phyloP scores from a whole-genome alignment of 768 basidiomycete genomes.

The Lanmaoa pseudosensibilis region DNA sequence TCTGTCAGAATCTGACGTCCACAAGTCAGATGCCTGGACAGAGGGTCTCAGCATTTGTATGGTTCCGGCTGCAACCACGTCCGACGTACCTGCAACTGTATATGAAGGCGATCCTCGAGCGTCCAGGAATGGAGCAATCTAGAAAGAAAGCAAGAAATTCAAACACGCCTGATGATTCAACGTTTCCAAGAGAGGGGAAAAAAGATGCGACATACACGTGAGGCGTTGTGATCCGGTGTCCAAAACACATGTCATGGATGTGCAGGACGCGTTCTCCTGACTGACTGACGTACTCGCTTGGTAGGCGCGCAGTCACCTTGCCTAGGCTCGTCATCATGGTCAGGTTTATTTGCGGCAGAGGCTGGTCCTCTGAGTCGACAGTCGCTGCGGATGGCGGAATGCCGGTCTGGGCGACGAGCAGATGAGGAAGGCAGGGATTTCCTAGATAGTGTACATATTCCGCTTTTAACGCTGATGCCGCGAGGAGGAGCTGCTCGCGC shows the following conservation, averaged over 20 bases:
- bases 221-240: constrained; percentile 3
- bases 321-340: constrained; percentile 1
- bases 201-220: not conserved
- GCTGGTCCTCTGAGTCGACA: not conserved
- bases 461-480: not conserved
- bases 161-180: no score
- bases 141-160: no score
- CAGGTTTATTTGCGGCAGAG: not conserved
- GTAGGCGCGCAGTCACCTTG: not conserved
- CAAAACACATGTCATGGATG: constrained; percentile 2
- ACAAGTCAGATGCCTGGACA: constrained; percentile 1
- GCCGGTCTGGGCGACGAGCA: not conserved
- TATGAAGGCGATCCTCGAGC: not conserved
- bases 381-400: not conserved
- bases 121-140: constrained; percentile 5
- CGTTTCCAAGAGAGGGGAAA: no score
- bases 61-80: not conserved
- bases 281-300: not conserved
- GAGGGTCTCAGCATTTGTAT: not conserved
- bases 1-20: not conserved
- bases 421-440: constrained; percentile 6
- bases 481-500: constrained; percentile 1
- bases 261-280: not conserved
- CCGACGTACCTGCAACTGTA: constrained; percentile 3
- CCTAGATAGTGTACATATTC: not conserved